A percentile compares a stretch with the other conserved stretches of the same genome.
Conservation (phyloP, 768 basidiomycete genomes). For the Mycena galopus region DNA sequence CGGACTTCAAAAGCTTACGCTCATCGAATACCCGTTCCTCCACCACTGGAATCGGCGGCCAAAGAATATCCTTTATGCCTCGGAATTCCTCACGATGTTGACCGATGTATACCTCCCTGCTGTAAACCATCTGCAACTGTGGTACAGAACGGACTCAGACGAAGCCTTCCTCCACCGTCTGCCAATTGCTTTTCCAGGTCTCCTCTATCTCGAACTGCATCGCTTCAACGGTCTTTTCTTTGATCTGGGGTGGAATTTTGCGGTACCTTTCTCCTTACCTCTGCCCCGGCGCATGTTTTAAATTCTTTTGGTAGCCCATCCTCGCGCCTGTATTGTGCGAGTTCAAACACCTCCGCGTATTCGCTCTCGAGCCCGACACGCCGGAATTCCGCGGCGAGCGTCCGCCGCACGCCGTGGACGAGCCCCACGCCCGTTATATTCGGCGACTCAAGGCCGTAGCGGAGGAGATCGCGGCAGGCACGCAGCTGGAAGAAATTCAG, state of each 20-base stretch:
- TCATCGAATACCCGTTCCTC: neutral
- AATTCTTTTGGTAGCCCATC: too few species aligned
- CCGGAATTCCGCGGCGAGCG: too few species aligned
- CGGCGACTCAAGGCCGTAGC: too few species aligned
- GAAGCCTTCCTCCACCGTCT: neutral
- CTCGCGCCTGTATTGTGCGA: too few species aligned
- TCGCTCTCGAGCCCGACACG: neutral
- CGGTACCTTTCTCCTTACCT: neutral
- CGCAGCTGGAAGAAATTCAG: too few species aligned
- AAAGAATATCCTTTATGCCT: neutral
- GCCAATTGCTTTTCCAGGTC: neutral
- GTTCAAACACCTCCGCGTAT: neutral
- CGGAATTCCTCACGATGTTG: neutral
- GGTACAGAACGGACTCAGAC: constrained; percentile 1
- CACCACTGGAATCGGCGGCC: neutral
- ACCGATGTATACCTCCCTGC: neutral
- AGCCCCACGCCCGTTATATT: too few species aligned
- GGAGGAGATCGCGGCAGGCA: too few species aligned
- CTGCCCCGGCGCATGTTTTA: too few species aligned
- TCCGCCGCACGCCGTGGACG: too few species aligned
- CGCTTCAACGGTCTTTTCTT: neutral
- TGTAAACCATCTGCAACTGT: neutral
- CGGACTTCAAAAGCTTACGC: neutral
- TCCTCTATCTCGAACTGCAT: neutral
- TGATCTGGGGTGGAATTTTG: neutral